Evolutionary conservation across 2,329 filamentous ascomycete genomes (phyloP).

Genomic region (Hypoxylon sp.): DNA sequence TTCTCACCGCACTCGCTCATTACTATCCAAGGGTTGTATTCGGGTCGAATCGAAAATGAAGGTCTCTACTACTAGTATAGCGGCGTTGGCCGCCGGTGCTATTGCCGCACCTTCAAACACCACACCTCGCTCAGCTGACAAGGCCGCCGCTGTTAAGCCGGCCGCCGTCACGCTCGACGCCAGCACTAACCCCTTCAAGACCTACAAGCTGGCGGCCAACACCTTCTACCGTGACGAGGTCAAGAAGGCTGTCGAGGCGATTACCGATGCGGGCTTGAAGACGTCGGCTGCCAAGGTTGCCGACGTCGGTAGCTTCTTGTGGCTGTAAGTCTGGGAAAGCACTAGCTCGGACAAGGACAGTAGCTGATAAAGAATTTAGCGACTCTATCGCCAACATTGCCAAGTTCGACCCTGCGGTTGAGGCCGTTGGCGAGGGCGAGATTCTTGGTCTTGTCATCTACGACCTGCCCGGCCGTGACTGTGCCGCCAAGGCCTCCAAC

Average conservation of each 20-base stretch:
- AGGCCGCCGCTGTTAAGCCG: constrained; percentile 47
- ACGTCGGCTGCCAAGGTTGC: constrained; percentile 67
- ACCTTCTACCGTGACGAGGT: constrained; percentile 53
- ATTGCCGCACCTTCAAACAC: constrained; percentile 51
- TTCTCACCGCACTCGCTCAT: constrained; percentile 47
- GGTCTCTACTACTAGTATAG: constrained; percentile 48
- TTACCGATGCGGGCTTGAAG: constrained; percentile 65
- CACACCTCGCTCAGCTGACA: constrained; percentile 34
- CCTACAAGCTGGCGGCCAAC: constrained; percentile 54
- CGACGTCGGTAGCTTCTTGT: constrained; percentile 69
- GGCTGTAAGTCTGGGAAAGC: constrained; percentile 60
- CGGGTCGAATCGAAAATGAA: constrained; percentile 52
- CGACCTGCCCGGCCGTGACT: constrained; percentile 72
- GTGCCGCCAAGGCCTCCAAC: constrained; percentile 71
- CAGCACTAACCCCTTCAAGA: constrained; percentile 52
- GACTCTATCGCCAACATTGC: constrained; percentile 68
- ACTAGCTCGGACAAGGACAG: background rate
- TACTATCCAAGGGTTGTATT: constrained; percentile 42
- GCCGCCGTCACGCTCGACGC: constrained; percentile 53
- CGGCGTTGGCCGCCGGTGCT: constrained; percentile 51
- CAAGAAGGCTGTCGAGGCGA: constrained; percentile 47
- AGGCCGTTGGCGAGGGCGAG: constrained; percentile 58
- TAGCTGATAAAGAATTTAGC: constrained; percentile 51
- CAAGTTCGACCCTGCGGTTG: constrained; percentile 64
- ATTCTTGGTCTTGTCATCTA: constrained; percentile 68